These are phyloP conservation scores for Dillenia suffruticosa DNA, from an alignment of 164 flowering plant species.

Conservation along the genomic window DNA sequence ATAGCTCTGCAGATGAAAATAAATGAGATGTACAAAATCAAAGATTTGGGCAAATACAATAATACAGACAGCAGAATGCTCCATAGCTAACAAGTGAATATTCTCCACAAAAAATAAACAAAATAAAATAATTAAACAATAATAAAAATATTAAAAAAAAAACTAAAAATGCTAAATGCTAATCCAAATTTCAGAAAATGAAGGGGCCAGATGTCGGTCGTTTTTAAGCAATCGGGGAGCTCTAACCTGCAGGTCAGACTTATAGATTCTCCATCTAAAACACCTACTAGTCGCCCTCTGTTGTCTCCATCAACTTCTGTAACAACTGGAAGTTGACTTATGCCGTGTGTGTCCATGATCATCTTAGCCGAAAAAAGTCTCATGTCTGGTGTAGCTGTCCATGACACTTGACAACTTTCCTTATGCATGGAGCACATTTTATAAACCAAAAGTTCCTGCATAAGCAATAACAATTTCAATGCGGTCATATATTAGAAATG, in stretches of 20 bases:
- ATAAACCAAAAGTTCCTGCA: constrained; percentile 49
- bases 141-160: too few relatives aligned
- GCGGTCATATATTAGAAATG: neutral
- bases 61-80: too few relatives aligned
- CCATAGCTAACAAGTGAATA: too few relatives aligned
- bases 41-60: too few relatives aligned
- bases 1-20: too few relatives aligned
- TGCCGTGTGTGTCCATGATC: constrained; percentile 51
- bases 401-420: constrained; percentile 36
- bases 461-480: neutral
- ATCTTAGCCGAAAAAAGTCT: constrained; percentile 43
- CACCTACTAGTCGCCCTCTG: constrained; percentile 45
- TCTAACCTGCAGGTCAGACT: constrained; percentile 58
- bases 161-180: too few relatives aligned
- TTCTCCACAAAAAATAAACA: too few relatives aligned
- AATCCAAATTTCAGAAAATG: too few relatives aligned
- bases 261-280: constrained; percentile 69
- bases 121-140: too few relatives aligned
- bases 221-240: too few relatives aligned
- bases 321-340: constrained; percentile 70
- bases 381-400: constrained; percentile 72
- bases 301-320: constrained; percentile 30
- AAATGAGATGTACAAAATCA: too few relatives aligned
- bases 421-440: constrained; percentile 44
- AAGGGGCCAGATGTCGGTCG: too few relatives aligned